Evolutionary conservation across 345 rosid genomes (phyloP).

Genomic region (Eucalyptus rudis): DNA sequence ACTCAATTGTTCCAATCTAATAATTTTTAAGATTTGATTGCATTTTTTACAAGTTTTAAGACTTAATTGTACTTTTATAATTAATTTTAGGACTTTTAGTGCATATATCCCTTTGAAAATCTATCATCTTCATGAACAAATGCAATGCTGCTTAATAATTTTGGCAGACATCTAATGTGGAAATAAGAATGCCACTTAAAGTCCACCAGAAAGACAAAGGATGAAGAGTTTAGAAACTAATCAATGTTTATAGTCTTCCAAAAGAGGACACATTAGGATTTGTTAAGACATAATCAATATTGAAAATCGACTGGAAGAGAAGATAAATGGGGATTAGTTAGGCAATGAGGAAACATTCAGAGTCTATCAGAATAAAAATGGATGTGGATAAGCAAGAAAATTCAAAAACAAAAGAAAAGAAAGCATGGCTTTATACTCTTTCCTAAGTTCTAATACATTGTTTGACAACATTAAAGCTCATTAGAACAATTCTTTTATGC

Average conservation of each 20-base stretch:
- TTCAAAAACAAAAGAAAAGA: background rate
- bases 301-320: background rate
- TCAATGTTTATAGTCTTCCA: background rate
- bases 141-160: too few species aligned
- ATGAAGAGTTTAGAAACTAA: too few species aligned
- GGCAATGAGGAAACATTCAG: background rate
- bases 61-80: too few species aligned
- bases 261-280: background rate
- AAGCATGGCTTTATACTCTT: background rate
- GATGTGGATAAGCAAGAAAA: background rate
- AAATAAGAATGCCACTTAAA: background rate
- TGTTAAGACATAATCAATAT: background rate
- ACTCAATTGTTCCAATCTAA: too few species aligned
- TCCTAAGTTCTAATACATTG: background rate
- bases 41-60: rapidly evolving
- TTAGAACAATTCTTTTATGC: too few species aligned
- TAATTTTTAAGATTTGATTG: too few species aligned
- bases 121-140: too few species aligned
- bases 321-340: background rate
- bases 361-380: background rate
- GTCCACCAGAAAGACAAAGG: background rate
- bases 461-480: too few species aligned
- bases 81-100: too few species aligned
- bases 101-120: too few species aligned
- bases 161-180: too few species aligned